Conservation (phyloP, 768 basidiomycete species). For the Clitopilus passeckerianus region DNA sequence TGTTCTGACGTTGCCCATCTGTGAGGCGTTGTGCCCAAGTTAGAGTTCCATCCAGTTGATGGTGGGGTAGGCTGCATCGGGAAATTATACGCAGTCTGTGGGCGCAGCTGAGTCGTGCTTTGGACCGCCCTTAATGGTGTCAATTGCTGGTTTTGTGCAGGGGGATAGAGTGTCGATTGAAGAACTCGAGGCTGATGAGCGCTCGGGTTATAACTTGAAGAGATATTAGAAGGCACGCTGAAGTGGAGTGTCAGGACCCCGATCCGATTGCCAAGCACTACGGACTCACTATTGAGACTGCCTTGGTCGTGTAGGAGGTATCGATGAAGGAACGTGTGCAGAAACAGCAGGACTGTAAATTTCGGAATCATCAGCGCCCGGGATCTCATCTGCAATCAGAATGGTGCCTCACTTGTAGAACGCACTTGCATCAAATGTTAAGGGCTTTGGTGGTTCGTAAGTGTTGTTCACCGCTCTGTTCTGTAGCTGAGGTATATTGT, state of each 20-base stretch:
- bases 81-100: slow-evolving; percentile 13
- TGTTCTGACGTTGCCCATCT: slow-evolving; percentile 19
- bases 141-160: not conserved
- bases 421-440: slow-evolving; percentile 23
- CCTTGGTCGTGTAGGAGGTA: slow-evolving; percentile 6
- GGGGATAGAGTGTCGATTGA: not conserved
- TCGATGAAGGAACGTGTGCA: slow-evolving; percentile 29
- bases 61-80: slow-evolving; percentile 9
- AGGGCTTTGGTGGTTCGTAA: slow-evolving; percentile 12
- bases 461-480: not conserved
- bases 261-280: not conserved
- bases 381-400: not conserved
- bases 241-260: not conserved
- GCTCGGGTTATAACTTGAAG: not conserved
- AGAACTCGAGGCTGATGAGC: not conserved
- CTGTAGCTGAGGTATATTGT: not conserved
- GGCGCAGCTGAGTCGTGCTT: slow-evolving; percentile 1
- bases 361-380: not conserved
- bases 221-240: not conserved
- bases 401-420: slow-evolving; percentile 51
- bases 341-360: slow-evolving; percentile 47
- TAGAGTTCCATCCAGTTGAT: not conserved
- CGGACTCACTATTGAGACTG: slow-evolving; percentile 11
- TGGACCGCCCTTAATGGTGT: not conserved
- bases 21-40: slow-evolving; percentile 2